A percentile compares a stretch with the other conserved stretches of the same genome.
These are phyloP conservation scores for Pythium aquatile DNA, from an alignment of 352 stramenopile genomes.

Conservation along the genomic window DNA sequence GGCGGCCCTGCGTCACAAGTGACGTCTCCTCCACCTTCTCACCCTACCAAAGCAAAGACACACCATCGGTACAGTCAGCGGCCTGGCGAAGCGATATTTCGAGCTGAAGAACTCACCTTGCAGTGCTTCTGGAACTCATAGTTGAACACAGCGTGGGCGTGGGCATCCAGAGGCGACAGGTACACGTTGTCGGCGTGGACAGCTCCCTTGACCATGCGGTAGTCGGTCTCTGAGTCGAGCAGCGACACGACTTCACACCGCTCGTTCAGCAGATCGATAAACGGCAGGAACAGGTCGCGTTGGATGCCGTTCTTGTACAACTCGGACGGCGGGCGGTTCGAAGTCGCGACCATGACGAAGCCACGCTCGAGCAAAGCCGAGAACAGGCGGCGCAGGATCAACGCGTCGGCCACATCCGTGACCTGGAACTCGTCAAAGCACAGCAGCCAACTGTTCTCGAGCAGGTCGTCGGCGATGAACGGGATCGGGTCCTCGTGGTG, in stretches of 20 bases:
- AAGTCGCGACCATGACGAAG: constrained; percentile 96
- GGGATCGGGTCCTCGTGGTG: constrained; percentile 76
- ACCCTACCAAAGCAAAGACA: constrained; percentile 19
- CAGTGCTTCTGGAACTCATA: constrained; percentile 65
- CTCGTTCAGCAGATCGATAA: constrained; percentile 92
- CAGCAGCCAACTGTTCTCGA: constrained; percentile 88
- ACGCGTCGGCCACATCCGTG: constrained; percentile 95
- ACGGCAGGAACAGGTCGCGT: constrained; percentile 94
- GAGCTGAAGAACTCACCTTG: constrained; percentile 22
- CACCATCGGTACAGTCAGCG: background rate
- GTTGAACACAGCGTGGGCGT: constrained; percentile 57
- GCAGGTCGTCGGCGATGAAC: constrained; percentile 85
- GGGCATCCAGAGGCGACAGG: constrained; percentile 45
- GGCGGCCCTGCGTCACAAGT: constrained; percentile 66
- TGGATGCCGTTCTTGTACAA: constrained; percentile 97
- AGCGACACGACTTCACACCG: constrained; percentile 86
- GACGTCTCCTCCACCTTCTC: constrained; percentile 47
- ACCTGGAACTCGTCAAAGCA: constrained; percentile 99
- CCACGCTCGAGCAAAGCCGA: constrained; percentile 85
- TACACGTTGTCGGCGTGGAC: constrained; percentile 74
- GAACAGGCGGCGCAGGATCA: constrained; percentile 95
- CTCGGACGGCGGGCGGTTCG: constrained; percentile 91
- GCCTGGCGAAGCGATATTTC: too few species aligned
- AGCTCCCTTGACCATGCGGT: constrained; percentile 69
- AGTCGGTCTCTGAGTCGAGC: constrained; percentile 78